Evolutionary conservation across 176 grass and related monocot species (phyloP).

Genomic region (Lolium rigidum): DNA sequence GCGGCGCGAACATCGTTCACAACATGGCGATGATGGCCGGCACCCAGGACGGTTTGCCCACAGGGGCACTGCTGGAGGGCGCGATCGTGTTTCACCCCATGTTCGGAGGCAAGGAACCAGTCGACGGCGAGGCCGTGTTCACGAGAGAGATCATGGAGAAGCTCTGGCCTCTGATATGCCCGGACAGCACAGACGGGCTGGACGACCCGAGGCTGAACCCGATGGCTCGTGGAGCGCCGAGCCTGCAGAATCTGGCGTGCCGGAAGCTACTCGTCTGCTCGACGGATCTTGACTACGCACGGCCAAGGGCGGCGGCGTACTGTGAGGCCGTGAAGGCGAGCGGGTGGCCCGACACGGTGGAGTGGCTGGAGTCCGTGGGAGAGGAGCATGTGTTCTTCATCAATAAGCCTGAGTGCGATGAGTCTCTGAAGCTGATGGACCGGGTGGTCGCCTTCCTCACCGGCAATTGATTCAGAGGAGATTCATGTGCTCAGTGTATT

Average conservation of each 20-base stretch:
- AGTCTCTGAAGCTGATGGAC: conserved; percentile 52
- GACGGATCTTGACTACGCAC: conserved; percentile 38
- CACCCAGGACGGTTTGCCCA: not conserved
- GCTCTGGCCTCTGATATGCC: conserved; percentile 48
- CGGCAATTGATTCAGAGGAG: conserved; percentile 6
- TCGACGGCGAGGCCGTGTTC: conserved; percentile 26
- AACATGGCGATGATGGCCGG: conserved; percentile 5
- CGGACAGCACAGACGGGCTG: conserved; percentile 8
- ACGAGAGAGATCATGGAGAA: not conserved
- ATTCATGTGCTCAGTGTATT: not conserved
- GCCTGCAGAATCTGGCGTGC: conserved; percentile 44
- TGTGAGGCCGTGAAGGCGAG: conserved; percentile 53
- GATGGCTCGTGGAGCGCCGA: conserved; percentile 41
- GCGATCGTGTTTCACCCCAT: conserved; percentile 59
- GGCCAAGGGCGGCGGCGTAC: conserved; percentile 51
- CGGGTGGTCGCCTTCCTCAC: conserved; percentile 40
- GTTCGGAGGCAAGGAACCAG: conserved; percentile 40
- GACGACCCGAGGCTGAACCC: conserved; percentile 67
- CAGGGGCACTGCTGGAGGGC: conserved; percentile 21
- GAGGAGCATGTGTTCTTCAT: conserved; percentile 69
- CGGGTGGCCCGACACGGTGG: conserved; percentile 48
- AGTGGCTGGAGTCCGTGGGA: conserved; percentile 49
- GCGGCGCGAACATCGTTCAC: not conserved
- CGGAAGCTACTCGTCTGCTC: conserved; percentile 53
- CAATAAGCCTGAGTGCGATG: conserved; percentile 38